Base-by-base conservation (phyloP, 176 grass and related monocot genomes). In the Triticum turgidum region DNA sequence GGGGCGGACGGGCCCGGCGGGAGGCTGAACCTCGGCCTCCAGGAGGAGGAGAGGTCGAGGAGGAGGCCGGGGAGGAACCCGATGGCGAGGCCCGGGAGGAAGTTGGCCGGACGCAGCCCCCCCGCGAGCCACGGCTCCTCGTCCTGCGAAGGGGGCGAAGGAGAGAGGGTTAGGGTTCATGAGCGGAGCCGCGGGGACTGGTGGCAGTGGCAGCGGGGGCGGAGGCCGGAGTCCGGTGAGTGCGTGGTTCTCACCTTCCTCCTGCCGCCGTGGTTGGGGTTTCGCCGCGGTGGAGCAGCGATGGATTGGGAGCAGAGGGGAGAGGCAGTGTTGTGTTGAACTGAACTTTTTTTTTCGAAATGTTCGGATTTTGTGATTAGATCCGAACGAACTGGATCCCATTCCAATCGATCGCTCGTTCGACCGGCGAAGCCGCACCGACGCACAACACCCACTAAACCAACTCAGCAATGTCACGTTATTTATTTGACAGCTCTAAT, bases 41-140 rank as follows among this genome's bases (percentile, higher is more conserved):
- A 85, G n/a, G 85, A 80, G 7, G 92, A 91, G 63, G 93, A 88
- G 0, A 94, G 75, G 74, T 96, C 93, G 11, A 94, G 1, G 80
- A 96, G 88, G 22, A 98, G 61, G 1, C 93, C 90, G 1, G 95
- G 77, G 24, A 98, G 79, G 80, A 98, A 95, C 2, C 93, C 93
- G 17, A 98, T 92, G 32, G 89, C 72, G 39, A 96, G 44, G 1
- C 96, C 93, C 6, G 92, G 93, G 35, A 96, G 88, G 79, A 94
- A 87, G 61, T 92, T 92, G 73, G 76, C 88, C 61, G 90, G 90
- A 70, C 85, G 93, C 15, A 96, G 27, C 67, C 92, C 89, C 89
- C 75, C 83, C 37, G 93, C 93, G 17, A 98, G 87, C 96, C 93
- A 98, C 88, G 88, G 93, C 32, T 98, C 93, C 86, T 96, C 92